A percentile compares a stretch with the other conserved stretches of the same genome.
These are phyloP conservation scores for Asterionellopsis glacialis DNA, from an alignment of 108 stramenopile genomes.

Conservation along the genomic window DNA sequence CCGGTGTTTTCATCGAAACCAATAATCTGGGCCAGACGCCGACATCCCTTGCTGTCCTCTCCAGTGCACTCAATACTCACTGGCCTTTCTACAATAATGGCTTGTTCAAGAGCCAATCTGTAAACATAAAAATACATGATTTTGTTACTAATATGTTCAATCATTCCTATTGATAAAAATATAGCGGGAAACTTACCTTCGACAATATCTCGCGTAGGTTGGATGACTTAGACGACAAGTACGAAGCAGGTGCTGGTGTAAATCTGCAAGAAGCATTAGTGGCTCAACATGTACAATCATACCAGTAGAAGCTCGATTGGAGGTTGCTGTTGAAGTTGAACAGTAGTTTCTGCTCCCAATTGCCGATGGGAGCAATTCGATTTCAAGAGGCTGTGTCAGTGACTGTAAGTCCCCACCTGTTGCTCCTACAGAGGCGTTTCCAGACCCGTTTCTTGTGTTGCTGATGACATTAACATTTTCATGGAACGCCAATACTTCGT, in stretches of 20 bases:
- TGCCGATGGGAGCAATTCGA: constrained; percentile 11
- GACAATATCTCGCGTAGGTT: constrained; percentile 26
- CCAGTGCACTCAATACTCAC: neutral
- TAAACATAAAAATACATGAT: neutral
- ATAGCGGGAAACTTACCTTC: constrained; percentile 13
- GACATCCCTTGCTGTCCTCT: neutral
- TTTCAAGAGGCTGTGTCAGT: constrained; percentile 14
- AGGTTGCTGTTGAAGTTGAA: neutral
- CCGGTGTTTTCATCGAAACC: constrained; percentile 31
- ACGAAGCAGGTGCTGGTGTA: constrained; percentile 34
- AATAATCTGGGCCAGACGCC: constrained; percentile 29
- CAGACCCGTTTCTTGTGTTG: too few species aligned
- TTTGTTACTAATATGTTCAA: neutral
- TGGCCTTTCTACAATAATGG: constrained; percentile 26
- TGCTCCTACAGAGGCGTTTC: too few species aligned
- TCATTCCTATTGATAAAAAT: neutral
- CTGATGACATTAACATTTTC: constrained; percentile 16
- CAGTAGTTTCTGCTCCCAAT: neutral
- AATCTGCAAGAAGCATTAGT: constrained; percentile 28
- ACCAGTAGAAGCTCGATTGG: too few species aligned
- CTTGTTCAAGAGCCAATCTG: constrained; percentile 18
- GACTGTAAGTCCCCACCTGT: constrained; percentile 10
- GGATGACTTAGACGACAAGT: constrained; percentile 6
- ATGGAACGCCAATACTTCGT: constrained; percentile 29
- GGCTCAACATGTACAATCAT: constrained; percentile 29